Base-by-base conservation (phyloP, 108 stramenopile genomes). In the Cyclotella sp. region DNA sequence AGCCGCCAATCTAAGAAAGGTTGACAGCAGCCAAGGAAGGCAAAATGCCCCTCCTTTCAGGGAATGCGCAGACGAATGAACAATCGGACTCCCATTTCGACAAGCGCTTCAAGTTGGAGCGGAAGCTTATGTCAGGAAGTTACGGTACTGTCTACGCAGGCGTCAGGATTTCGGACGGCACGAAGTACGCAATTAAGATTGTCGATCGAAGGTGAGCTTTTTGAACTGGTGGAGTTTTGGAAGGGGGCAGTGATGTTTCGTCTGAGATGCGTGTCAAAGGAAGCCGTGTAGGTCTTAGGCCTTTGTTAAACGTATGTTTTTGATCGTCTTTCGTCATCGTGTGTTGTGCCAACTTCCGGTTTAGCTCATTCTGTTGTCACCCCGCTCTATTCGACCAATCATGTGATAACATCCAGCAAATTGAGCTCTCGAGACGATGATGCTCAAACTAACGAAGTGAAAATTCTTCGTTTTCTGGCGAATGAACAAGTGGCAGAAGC, bases 61-160 rank as follows among this genome's bases (percentile, higher is more conserved):
- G 34, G 34, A 34, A 34, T 34, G 34, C 6, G 34, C 34, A 6
- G 34, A 34, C 6, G 34, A 34, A 6, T 34, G 34, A 34, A 34
- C 34, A 34, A 1, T 62, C 61, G 14, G 19, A 30, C 15, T 40
- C 27, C 39, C 21, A 55, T 13, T 94, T 94, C 64, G 87, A 88
- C 11, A 27, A 64, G 3, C 65, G 67, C 52, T 94, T 92, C 75
- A 70, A 41, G 6, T 57, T 91, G 3, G 63, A 82, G 22, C 65
- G 84, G 15, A 69, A 73, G 29, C 78, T 94, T 12, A 86, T 82
- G 43, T 85, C 87, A n/a, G 93, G 93, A 24, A 75, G 71, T 16
- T 94, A 85, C 42, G 93, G 91, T 1, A 75, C 79, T 3, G 93
- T 94, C 16, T 94, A 78, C 47, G 86, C 77, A 15, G 86, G 85